A percentile compares a stretch with the other conserved stretches of the same genome.
phyloP scores from a whole-genome alignment of 2,329 filamentous ascomycete genomes.

The Cladorrhinum sp. region DNA sequence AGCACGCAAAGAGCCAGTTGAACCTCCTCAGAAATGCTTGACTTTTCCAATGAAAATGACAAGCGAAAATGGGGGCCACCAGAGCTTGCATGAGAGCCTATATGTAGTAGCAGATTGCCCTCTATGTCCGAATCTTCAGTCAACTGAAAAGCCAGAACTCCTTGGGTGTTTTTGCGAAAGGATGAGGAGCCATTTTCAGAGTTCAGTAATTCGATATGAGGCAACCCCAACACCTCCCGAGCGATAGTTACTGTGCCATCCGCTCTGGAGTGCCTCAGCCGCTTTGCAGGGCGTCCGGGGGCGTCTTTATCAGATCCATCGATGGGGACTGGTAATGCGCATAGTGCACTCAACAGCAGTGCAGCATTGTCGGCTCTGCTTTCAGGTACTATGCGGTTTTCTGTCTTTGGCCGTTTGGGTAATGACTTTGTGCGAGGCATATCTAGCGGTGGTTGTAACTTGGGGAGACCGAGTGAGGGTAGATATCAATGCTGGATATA shows the following conservation, averaged over 20 bases:
- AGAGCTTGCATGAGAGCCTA: slow-evolving; percentile 20
- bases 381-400: background rate
- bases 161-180: slow-evolving; percentile 12
- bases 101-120: slow-evolving; percentile 7
- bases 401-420: background rate
- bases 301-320: background rate
- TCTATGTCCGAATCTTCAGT: background rate
- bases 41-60: background rate
- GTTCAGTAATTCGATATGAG: background rate
- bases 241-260: slow-evolving; percentile 20
- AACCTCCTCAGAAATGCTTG: background rate
- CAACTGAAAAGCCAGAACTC: slow-evolving; percentile 13
- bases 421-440: background rate
- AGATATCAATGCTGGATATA: background rate
- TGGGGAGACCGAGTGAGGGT: background rate
- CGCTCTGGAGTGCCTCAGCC: slow-evolving; percentile 12
- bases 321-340: background rate
- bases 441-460: too few species aligned
- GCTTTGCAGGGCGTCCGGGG: slow-evolving; percentile 20
- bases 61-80: slow-evolving; percentile 12
- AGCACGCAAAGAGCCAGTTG: slow-evolving; percentile 17
- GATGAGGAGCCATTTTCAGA: background rate
- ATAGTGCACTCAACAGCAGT: background rate
- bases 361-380: background rate
- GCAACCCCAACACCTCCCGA: slow-evolving; percentile 19